Percentiles rank a stretch among this genome's conserved stretches.
These are phyloP conservation scores for Uncinocarpus reesii DNA, from an alignment of 2,329 filamentous ascomycete species.

Conservation along the genomic window DNA sequence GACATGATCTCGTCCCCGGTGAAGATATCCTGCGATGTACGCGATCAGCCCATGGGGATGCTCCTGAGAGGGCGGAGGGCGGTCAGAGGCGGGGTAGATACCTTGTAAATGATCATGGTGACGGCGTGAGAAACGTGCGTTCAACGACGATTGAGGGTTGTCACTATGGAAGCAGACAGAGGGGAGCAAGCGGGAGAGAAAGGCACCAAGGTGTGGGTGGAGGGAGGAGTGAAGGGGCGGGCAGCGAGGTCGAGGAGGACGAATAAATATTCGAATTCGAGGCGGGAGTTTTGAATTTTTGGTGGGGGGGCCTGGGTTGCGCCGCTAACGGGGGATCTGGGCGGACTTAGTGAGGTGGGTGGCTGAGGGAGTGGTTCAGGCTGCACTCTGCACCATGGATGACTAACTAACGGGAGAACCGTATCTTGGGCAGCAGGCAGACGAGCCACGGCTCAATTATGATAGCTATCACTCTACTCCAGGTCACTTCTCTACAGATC, in stretches of 20 bases:
- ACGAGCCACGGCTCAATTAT: too few relatives aligned
- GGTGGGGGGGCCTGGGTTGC: not conserved
- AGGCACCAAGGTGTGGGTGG: not conserved
- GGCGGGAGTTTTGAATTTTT: not conserved
- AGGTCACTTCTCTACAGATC: too few relatives aligned
- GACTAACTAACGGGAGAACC: too few relatives aligned
- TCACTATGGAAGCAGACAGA: conserved; percentile 5
- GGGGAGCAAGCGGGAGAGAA: conserved; percentile 3
- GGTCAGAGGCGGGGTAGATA: conserved; percentile 27
- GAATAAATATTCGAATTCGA: too few relatives aligned
- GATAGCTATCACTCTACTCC: too few relatives aligned
- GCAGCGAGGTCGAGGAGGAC: not conserved
- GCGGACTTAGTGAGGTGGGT: too few relatives aligned
- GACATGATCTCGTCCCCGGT: conserved; percentile 93
- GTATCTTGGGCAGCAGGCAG: too few relatives aligned
- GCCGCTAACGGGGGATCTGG: too few relatives aligned
- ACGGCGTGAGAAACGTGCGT: conserved; percentile 17
- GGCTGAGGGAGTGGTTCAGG: too few relatives aligned
- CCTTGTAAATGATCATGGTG: conserved; percentile 68
- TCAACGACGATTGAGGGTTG: not conserved
- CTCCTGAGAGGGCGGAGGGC: conserved; percentile 6
- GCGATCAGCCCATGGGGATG: conserved; percentile 7
- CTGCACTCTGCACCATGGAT: too few relatives aligned
- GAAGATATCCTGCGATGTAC: conserved; percentile 61
- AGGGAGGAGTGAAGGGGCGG: not conserved